phyloP scores from a whole-genome alignment of 768 basidiomycete species.

The Leccinum fibrillosum region DNA sequence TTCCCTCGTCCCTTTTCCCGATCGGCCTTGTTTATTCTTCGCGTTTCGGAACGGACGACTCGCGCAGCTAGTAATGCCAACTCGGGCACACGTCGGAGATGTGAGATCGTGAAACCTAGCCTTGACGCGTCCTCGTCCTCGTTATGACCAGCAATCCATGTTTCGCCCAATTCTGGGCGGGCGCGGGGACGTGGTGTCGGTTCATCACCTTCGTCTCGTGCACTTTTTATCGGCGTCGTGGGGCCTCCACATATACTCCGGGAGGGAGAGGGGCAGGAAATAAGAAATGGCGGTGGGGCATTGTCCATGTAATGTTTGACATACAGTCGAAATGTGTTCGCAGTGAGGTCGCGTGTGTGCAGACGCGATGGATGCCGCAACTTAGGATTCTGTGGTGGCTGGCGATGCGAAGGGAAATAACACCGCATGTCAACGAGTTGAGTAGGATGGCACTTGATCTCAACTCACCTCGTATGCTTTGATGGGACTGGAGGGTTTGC shows the following conservation, averaged over 20 bases:
- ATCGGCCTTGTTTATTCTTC: constrained; percentile 50
- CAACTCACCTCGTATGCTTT: constrained; percentile 12
- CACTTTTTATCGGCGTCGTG: constrained; percentile 35
- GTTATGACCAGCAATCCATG: not conserved
- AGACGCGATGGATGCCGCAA: constrained; percentile 74
- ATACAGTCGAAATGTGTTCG: constrained; percentile 71
- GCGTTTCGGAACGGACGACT: constrained; percentile 60
- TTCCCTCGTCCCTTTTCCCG: constrained; percentile 32
- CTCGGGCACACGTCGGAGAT: constrained; percentile 75
- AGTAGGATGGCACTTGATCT: not conserved
- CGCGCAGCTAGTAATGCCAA: constrained; percentile 59
- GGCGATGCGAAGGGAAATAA: not conserved
- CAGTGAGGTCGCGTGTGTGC: constrained; percentile 63
- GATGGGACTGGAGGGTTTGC: constrained; percentile 23
- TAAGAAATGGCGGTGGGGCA: constrained; percentile 24
- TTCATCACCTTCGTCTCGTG: constrained; percentile 12
- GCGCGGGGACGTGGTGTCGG: constrained; percentile 13
- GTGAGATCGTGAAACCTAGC: constrained; percentile 66
- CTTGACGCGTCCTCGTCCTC: not conserved
- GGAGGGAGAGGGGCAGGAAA: not conserved
- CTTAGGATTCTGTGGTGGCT: constrained; percentile 34
- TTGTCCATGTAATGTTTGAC: constrained; percentile 79
- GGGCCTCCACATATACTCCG: constrained; percentile 1
- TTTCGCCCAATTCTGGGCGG: not conserved
- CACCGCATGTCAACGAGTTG: not conserved